These are phyloP conservation scores for Jasminum sambac DNA, from an alignment of 257 asterid genomes.

Conservation along the genomic window DNA sequence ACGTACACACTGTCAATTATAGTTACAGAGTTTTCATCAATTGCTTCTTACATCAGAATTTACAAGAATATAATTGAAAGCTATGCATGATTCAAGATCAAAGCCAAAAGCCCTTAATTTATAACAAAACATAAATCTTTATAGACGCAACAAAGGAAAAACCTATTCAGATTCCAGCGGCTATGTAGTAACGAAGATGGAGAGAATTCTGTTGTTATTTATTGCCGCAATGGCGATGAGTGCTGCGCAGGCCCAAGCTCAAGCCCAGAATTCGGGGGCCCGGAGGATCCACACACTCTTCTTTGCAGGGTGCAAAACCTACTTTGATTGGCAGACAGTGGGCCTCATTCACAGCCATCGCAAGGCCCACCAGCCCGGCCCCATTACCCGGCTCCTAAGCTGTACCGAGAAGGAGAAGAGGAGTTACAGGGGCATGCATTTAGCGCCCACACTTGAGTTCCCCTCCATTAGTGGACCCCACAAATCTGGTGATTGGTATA, in stretches of 20 bases:
- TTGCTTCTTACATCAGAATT: too few species aligned
- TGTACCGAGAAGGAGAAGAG: conserved; percentile 75
- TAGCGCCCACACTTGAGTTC: conserved; percentile 92
- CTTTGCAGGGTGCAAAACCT: conserved; percentile 92
- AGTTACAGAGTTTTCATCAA: too few species aligned
- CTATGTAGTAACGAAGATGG: conserved; percentile 39
- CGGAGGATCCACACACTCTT: conserved; percentile 85
- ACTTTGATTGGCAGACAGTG: conserved; percentile 99
- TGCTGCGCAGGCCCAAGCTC: conserved; percentile 35
- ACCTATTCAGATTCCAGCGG: conserved; percentile 35
- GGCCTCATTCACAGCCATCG: conserved; percentile 85
- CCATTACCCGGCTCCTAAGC: conserved; percentile 83
- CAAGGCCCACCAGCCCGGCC: conserved; percentile 92
- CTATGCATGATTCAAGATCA: conserved; percentile 15
- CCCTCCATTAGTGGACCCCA: conserved; percentile 85
- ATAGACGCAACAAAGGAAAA: conserved; percentile 16
- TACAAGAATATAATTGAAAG: not conserved
- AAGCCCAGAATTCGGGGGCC: conserved; percentile 27
- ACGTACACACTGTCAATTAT: not conserved
- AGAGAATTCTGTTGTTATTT: conserved; percentile 24
- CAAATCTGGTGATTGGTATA: conserved; percentile 80
- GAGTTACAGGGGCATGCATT: conserved; percentile 72
- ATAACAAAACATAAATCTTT: conserved; percentile 34
- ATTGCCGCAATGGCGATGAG: conserved; percentile 26
- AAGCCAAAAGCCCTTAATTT: conserved; percentile 29